These are phyloP conservation scores for Myochromella boudieri DNA, from an alignment of 768 basidiomycete species.

Conservation along the genomic window DNA sequence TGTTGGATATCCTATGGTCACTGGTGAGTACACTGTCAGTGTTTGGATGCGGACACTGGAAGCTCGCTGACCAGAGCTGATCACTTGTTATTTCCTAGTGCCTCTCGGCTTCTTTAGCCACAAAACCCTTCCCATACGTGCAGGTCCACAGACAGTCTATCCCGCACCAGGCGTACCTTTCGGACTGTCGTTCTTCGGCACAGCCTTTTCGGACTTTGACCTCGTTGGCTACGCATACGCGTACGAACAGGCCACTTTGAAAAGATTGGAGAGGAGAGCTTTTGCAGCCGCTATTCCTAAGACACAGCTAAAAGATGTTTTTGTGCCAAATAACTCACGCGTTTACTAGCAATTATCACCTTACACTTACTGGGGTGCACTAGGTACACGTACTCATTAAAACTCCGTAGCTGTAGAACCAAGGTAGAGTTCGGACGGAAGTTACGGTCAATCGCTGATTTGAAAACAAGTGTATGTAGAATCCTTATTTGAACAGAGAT, in stretches of 20 bases:
- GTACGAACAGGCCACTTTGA: slow-evolving; percentile 64
- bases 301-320: slow-evolving; percentile 43
- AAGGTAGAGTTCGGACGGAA: no score
- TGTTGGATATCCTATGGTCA: slow-evolving; percentile 66
- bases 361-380: no score
- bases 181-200: slow-evolving; percentile 61
- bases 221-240: slow-evolving; percentile 61
- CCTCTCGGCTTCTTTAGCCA: slow-evolving; percentile 62
- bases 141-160: slow-evolving; percentile 41
- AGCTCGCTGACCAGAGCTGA: not conserved
- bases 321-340: no score
- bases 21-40: slow-evolving; percentile 52
- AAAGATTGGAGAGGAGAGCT: slow-evolving; percentile 46
- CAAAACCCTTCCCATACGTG: slow-evolving; percentile 36
- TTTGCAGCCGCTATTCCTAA: slow-evolving; percentile 54
- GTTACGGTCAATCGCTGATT: no score
- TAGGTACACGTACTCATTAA: no score
- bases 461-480: no score
- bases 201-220: slow-evolving; percentile 58
- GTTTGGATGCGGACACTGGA: no score
- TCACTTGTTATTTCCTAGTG: slow-evolving; percentile 31
- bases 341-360: no score
- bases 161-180: slow-evolving; percentile 60
- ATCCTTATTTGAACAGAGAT: no score
- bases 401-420: no score